These are phyloP conservation scores for Vitis hybrid DNA, from an alignment of 177 flowering plant genomes.

Conservation along the genomic window DNA sequence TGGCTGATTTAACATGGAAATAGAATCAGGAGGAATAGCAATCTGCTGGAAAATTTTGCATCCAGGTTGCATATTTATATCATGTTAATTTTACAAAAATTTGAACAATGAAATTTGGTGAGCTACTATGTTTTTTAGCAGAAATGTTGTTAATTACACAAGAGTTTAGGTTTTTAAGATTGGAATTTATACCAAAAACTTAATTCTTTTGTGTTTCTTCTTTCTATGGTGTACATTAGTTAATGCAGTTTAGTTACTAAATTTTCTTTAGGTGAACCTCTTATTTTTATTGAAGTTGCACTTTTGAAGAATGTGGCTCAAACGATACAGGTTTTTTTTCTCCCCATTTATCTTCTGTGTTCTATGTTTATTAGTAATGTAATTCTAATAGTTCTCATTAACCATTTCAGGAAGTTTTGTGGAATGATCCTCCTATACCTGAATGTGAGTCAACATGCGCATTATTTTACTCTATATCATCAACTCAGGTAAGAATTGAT, in stretches of 20 bases:
- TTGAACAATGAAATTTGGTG: no score
- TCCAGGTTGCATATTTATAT: not conserved
- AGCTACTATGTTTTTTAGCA: not conserved
- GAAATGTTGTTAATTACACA: not conserved
- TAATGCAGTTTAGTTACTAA: not conserved
- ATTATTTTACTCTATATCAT: constrained; percentile 89
- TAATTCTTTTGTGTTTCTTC: not conserved
- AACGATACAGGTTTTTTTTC: constrained; percentile 66
- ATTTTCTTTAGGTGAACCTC: constrained; percentile 74
- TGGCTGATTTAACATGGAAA: no score
- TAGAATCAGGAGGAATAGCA: no score
- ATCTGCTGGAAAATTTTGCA: no score
- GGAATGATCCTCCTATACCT: constrained; percentile 83
- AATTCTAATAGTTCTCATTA: not conserved
- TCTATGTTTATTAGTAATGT: not conserved
- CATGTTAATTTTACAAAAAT: not conserved
- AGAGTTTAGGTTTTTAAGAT: not conserved
- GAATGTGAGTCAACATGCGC: constrained; percentile 88
- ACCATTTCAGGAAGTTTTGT: constrained; percentile 73
- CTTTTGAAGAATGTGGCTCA: constrained; percentile 78
- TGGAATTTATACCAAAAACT: not conserved
- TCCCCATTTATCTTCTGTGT: not conserved
- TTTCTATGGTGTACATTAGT: not conserved
- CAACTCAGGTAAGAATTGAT: constrained; percentile 68
- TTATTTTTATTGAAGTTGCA: constrained; percentile 95